These are phyloP conservation scores for Arthrobotrys entomopaga DNA, from an alignment of 2,329 filamentous ascomycete species.

Conservation along the genomic window DNA sequence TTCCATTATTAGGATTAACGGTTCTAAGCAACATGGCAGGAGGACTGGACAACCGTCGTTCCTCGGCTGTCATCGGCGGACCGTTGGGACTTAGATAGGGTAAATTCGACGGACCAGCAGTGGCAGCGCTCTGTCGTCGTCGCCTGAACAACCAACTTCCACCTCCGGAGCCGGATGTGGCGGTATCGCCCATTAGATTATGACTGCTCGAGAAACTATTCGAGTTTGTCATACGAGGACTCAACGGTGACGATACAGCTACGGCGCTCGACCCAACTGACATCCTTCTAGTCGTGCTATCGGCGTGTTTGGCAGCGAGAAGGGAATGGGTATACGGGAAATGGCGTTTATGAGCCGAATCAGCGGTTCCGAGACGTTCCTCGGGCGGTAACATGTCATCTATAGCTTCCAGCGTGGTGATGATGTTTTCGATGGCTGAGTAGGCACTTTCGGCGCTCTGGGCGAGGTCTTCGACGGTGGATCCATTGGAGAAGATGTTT, in stretches of 20 bases:
- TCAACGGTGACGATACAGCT: constrained; percentile 31
- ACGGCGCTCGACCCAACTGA: constrained; percentile 8
- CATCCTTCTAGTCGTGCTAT: constrained; percentile 9
- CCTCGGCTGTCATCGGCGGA: constrained; percentile 43
- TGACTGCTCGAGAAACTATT: constrained; percentile 41
- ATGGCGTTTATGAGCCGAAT: constrained; percentile 57
- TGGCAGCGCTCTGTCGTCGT: constrained; percentile 1
- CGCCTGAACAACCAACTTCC: constrained; percentile 40
- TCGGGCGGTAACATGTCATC: constrained; percentile 59
- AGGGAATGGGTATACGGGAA: constrained; percentile 58
- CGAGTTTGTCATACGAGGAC: constrained; percentile 36
- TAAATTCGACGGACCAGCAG: constrained; percentile 21
- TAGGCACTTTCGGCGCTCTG: constrained; percentile 58
- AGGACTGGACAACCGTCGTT: constrained; percentile 36
- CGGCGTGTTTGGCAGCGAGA: constrained; percentile 56
- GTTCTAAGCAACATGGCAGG: constrained; percentile 31
- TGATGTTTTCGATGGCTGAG: constrained; percentile 58
- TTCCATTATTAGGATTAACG: constrained; percentile 21
- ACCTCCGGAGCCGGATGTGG: constrained; percentile 4
- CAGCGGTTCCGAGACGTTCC: constrained; percentile 54
- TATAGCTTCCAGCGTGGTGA: constrained; percentile 58
- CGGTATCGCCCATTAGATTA: constrained; percentile 27
- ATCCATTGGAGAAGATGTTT: constrained; percentile 56
- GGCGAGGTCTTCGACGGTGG: constrained; percentile 57
- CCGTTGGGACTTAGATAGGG: constrained; percentile 47